Evolutionary conservation across 2,329 filamentous ascomycete genomes (phyloP), one percentile per base, ranked within the genome.

Genomic region (Cytospora chrysosperma): DNA sequence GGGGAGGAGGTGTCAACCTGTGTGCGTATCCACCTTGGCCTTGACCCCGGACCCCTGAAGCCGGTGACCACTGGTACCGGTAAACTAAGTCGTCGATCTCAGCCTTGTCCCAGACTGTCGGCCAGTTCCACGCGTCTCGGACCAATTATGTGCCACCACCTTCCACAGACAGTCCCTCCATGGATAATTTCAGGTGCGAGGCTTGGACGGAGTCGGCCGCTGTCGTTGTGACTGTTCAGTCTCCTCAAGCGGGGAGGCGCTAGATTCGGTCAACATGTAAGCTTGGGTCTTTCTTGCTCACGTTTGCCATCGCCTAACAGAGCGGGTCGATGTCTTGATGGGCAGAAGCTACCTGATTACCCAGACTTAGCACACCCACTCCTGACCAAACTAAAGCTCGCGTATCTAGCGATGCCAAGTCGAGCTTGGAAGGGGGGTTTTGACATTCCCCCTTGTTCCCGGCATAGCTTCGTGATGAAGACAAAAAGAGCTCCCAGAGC

Each of bases 51-150:
- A 27, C 5, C 37, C 58, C 53, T 52, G 37, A 28, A 34, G 34
- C 15, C 15, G 26, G 40, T 21, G 15, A 19, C 13, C 21, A 15
- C 6, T 12, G 26, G 26, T 17, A 30, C 37, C n/a, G 32, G 21
- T n/a, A 40, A n/a, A n/a, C n/a, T n/a, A n/a, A n/a, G n/a, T n/a
- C 4, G 47, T 24, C 50, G 54, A 49, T 7, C 34, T 55, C 58
- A 61, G 58, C 58, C 58, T 61, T 19, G 51, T 37, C n/a, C 37
- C 19, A 24, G 51, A 47, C 21, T 27, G 51, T 47, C 50, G 51
- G 37, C 27, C 26, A 49, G 15, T 49, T 55, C 27, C 58, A 52
- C 53, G 47, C 37, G 27, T 52, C 37, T 61, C 43, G 58, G 58
- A 34, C 51, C 37, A 34, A 24, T 21, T 28, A 26, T 40, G 37